These are phyloP conservation scores for Chenopodium album DNA, from an alignment of 148 eudicot genomes.

Conservation along the genomic window DNA sequence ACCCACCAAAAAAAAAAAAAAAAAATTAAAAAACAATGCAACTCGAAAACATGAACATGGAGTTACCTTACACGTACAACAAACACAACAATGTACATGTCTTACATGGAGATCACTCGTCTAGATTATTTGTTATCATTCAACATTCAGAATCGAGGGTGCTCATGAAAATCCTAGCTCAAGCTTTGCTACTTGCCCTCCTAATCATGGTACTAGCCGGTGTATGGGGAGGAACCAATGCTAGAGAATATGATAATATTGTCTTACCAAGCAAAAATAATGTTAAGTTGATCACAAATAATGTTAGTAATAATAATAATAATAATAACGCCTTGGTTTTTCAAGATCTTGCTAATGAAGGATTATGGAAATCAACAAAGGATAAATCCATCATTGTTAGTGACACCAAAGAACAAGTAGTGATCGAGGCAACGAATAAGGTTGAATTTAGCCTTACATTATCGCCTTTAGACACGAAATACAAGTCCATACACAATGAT, in stretches of 20 bases:
- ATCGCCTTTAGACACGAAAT: conserved; percentile 22
- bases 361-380: conserved; percentile 32
- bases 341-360: conserved; percentile 48
- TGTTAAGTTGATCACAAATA: neutral
- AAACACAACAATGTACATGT: conserved; percentile 22
- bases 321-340: conserved; percentile 16
- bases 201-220: conserved; percentile 33
- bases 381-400: conserved; percentile 34
- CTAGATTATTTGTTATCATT: conserved; percentile 19
- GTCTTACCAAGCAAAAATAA: neutral
- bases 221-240: conserved; percentile 23
- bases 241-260: conserved; percentile 1
- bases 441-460: conserved; percentile 8
- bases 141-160: conserved; percentile 24
- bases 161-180: conserved; percentile 34
- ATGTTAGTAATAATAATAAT: too few species aligned
- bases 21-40: conserved; percentile 9
- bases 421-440: neutral
- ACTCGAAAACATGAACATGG: conserved; percentile 25
- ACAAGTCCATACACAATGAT: conserved; percentile 30
- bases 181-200: conserved; percentile 37
- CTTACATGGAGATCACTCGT: conserved; percentile 17
- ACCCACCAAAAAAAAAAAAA: neutral
- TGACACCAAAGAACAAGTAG: conserved; percentile 11
- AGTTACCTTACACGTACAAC: conserved; percentile 28